phyloP scores from a whole-genome alignment of 108 stramenopile genomes.

The Pelagomonas calceolata region DNA sequence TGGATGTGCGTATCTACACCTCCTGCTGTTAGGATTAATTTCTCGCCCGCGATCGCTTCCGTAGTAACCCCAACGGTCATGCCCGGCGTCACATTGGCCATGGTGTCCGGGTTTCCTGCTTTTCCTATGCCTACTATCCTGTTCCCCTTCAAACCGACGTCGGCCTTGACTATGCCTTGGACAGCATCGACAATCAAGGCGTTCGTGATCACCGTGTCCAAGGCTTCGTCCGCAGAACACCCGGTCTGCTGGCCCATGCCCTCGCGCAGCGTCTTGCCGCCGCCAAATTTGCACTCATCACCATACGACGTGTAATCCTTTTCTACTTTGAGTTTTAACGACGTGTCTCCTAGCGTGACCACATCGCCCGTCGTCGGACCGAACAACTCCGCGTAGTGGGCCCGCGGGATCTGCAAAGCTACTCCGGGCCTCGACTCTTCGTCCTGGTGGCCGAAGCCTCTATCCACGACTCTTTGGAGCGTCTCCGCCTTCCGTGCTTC shows the following conservation, averaged over 20 bases:
- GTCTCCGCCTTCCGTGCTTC: conserved; percentile 33
- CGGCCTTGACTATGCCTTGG: conserved; percentile 74
- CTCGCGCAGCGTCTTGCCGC: conserved; percentile 90
- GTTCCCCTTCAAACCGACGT: conserved; percentile 82
- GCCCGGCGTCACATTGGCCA: conserved; percentile 68
- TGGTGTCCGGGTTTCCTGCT: conserved; percentile 93
- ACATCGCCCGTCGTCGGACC: conserved; percentile 59
- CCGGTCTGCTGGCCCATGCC: conserved; percentile 91
- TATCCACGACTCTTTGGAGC: conserved; percentile 38
- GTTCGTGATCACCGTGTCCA: conserved; percentile 91
- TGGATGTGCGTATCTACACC: conserved; percentile 93
- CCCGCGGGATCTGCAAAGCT: conserved; percentile 5
- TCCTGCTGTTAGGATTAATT: conserved; percentile 85
- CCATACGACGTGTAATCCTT: conserved; percentile 62
- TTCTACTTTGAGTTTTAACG: conserved; percentile 67
- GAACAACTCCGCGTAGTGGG: conserved; percentile 27
- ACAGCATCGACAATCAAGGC: conserved; percentile 82
- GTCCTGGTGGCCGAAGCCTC: conserved; percentile 36
- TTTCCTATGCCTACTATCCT: conserved; percentile 88
- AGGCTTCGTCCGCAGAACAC: conserved; percentile 37
- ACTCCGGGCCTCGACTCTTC: not conserved
- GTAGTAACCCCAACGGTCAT: conserved; percentile 83
- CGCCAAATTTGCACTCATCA: conserved; percentile 96
- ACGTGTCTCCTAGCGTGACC: conserved; percentile 77
- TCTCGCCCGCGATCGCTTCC: conserved; percentile 94